Evolutionary conservation across 257 asterid genomes (phyloP).

Genomic region (Henckelia pumila): DNA sequence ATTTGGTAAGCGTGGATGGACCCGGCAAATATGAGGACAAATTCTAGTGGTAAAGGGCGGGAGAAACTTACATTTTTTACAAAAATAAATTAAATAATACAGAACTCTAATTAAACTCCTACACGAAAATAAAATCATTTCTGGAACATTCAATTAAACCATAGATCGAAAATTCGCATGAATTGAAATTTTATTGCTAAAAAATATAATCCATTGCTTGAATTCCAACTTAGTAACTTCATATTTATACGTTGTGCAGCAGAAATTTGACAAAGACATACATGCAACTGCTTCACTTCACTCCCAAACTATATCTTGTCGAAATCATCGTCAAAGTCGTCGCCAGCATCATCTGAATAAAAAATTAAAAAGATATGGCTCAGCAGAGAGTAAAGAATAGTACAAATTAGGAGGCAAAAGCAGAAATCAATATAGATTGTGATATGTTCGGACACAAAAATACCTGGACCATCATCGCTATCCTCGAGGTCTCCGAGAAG

Average conservation of each 20-base stretch:
- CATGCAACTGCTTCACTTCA: constrained; percentile 4
- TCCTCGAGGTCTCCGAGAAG: constrained; percentile 89
- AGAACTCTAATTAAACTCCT: background rate
- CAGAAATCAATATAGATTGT: background rate
- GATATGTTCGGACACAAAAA: background rate
- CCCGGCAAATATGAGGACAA: no score
- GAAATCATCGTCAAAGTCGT: constrained; percentile 78
- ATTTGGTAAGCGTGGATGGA: no score
- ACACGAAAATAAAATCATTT: no score
- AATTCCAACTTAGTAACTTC: background rate
- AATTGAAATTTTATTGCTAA: background rate
- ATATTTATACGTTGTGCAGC: background rate
- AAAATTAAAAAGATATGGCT: constrained; percentile 13
- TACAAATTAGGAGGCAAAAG: background rate
- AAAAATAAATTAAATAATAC: background rate
- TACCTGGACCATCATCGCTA: constrained; percentile 89
- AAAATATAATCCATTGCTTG: background rate
- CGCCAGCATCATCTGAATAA: constrained; percentile 61
- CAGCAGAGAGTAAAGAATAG: constrained; percentile 7
- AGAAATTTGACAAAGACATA: constrained; percentile 3
- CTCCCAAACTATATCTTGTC: constrained; percentile 69
- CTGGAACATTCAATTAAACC: background rate
- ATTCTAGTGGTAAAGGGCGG: background rate
- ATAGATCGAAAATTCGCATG: background rate
- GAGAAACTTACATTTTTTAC: background rate